Evolutionary conservation across 495 filamentous ascomycete genomes (phyloP).

Genomic region (Podospora appendiculata): DNA sequence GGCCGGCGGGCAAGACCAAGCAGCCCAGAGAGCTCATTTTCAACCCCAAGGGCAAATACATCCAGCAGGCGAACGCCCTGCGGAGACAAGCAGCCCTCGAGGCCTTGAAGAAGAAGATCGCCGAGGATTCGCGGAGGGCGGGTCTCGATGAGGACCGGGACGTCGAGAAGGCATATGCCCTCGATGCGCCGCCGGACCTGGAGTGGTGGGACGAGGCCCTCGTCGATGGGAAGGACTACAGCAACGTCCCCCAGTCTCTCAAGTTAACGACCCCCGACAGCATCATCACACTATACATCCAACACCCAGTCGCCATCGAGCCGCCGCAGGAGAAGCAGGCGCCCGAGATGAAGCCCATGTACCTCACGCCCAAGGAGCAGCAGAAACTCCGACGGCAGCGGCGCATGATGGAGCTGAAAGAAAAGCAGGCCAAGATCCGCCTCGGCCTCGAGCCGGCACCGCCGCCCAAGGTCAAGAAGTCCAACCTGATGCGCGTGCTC

Average conservation of each 20-base stretch:
- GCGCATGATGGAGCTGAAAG: constrained; percentile 85
- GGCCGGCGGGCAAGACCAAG: constrained; percentile 53
- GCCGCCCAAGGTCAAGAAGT: constrained; percentile 90
- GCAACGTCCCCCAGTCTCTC: constrained; percentile 54
- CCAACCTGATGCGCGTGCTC: constrained; percentile 94
- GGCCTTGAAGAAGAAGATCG: constrained; percentile 89
- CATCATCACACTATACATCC: constrained; percentile 82
- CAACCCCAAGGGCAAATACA: constrained; percentile 96
- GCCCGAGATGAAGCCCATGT: constrained; percentile 81
- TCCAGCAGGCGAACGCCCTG: constrained; percentile 81
- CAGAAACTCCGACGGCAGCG: constrained; percentile 85
- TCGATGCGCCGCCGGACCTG: constrained; percentile 77
- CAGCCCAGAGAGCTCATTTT: constrained; percentile 72
- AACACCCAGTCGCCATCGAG: constrained; percentile 88
- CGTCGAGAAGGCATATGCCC: constrained; percentile 77
- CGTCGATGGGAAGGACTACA: constrained; percentile 65
- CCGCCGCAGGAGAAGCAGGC: constrained; percentile 81
- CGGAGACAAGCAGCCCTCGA: constrained; percentile 82
- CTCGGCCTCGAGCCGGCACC: constrained; percentile 83
- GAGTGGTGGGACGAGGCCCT: constrained; percentile 99
- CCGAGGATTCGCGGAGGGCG: constrained; percentile 71
- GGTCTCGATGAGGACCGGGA: constrained; percentile 88
- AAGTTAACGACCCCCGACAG: constrained; percentile 73
- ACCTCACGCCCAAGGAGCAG: constrained; percentile 83
- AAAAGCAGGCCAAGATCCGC: constrained; percentile 91